Base-by-base conservation (phyloP, 345 rosid genomes). In the Pelargonium nanum region DNA sequence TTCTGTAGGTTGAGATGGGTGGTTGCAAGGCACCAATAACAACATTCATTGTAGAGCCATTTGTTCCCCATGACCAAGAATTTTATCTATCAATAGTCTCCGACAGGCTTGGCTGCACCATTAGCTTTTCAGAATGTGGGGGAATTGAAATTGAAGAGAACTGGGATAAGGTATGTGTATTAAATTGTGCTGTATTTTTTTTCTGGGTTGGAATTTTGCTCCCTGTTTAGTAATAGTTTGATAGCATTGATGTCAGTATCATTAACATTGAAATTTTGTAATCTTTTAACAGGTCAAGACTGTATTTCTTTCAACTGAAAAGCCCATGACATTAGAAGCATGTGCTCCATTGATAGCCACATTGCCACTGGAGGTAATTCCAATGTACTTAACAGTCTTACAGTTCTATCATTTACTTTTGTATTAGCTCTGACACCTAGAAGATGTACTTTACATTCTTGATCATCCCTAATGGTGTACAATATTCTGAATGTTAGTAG, bases 71-170 rank as follows among this genome's bases (percentile, higher is more conserved):
- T 34, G 80, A 84, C 53, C 83, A 88, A 69, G 97, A 94, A 62
- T 94, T 81, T 65, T 94, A 88, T 73, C 86, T 90, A 63, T 84
- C 89, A 22, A 67, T 94, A 10, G 85, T 88, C 28, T 94, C 97
- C 17, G 97, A 94, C 28, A 87, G 99, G 80, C 96, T 90, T 65
- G 95, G 97, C 48, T 73, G 82, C 71, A 85, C 88, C 63, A 73
- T 90, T 68, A 86, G 88, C 74, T 94, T 87, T 72, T 94, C 96
- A 21, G 97, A 94, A 72, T 93, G 96, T 65, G 97, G 97, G 1
- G 99, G 99, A 7, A 88, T 89, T 75, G 99, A 93, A 40, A 89
- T 93, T 59, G 99, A 93, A 85, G 99, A 87, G 77, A 93, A 93
- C 59, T 93, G 96, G 99, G 96, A 87, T 78, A 89, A 93, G 83